These are phyloP conservation scores for Uncinocarpus reesii DNA, from an alignment of 2,329 filamentous ascomycete genomes.

Conservation along the genomic window DNA sequence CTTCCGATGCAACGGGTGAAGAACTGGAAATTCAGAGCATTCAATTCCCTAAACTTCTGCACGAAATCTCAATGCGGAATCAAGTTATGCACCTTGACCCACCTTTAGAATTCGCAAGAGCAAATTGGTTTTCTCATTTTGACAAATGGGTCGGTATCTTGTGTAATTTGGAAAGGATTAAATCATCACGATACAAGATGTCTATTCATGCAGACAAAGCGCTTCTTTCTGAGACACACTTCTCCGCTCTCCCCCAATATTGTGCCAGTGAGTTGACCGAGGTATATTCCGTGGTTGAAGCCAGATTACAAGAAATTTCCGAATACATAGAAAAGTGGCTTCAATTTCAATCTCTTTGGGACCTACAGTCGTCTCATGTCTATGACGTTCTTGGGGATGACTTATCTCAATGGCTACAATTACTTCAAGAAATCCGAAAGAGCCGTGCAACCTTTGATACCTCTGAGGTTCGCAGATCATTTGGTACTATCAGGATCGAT, in stretches of 20 bases:
- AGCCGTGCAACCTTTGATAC: constrained; percentile 95
- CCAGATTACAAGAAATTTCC: constrained; percentile 67
- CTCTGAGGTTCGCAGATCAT: constrained; percentile 81
- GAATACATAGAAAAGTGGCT: constrained; percentile 95
- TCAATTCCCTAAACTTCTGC: constrained; percentile 49
- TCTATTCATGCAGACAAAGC: constrained; percentile 46
- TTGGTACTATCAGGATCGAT: constrained; percentile 89
- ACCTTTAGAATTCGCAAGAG: constrained; percentile 79
- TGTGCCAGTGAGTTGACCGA: constrained; percentile 69
- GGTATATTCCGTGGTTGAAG: constrained; percentile 75
- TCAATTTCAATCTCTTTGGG: constrained; percentile 97
- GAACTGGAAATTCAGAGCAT: constrained; percentile 25
- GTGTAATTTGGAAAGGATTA: constrained; percentile 86
- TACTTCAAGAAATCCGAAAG: constrained; percentile 94
- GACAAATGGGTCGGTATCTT: constrained; percentile 89
- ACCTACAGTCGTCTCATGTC: constrained; percentile 89
- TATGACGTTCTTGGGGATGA: constrained; percentile 87
- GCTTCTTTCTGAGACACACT: constrained; percentile 45
- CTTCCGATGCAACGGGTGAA: constrained; percentile 22
- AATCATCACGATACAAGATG: constrained; percentile 91
- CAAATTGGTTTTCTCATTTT: constrained; percentile 85
- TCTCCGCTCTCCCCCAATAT: constrained; percentile 71
- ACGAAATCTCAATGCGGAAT: constrained; percentile 95
- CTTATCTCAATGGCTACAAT: constrained; percentile 81
- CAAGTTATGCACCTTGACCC: constrained; percentile 96